These are phyloP conservation scores for Aspergillus olivimuriae DNA, from an alignment of 495 filamentous ascomycete species.

Conservation along the genomic window DNA sequence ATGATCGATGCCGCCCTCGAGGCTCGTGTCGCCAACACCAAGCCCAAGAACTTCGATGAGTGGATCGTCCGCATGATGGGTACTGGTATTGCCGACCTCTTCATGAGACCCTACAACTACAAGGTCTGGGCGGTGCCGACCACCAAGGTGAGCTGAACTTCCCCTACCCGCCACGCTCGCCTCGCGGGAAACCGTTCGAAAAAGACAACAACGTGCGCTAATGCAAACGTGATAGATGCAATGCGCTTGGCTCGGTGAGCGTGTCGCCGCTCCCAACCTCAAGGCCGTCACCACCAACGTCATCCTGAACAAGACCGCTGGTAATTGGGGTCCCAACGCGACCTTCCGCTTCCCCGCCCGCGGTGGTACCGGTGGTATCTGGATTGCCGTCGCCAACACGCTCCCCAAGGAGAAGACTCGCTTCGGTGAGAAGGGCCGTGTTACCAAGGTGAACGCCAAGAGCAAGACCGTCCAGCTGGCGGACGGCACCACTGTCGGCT, in stretches of 20 bases:
- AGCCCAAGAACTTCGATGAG: slow-evolving; percentile 95
- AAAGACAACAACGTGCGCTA: too few relatives aligned
- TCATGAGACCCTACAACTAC: slow-evolving; percentile 99
- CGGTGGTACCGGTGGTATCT: slow-evolving; percentile 96
- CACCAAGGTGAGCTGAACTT: slow-evolving; percentile 64
- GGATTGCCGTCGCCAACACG: slow-evolving; percentile 95
- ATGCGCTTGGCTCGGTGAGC: slow-evolving; percentile 98
- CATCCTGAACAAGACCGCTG: slow-evolving; percentile 91
- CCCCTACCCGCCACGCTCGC: too few relatives aligned
- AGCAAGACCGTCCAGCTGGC: slow-evolving; percentile 75
- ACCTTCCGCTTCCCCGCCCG: slow-evolving; percentile 97
- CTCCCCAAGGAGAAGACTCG: slow-evolving; percentile 85
- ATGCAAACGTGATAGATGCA: slow-evolving; percentile 69
- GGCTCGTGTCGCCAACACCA: slow-evolving; percentile 74
- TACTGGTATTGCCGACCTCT: slow-evolving; percentile 82
- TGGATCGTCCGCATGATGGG: slow-evolving; percentile 96
- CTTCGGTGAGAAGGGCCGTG: slow-evolving; percentile 79
- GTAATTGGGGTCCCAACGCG: slow-evolving; percentile 96
- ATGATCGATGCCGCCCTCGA: slow-evolving; percentile 94
- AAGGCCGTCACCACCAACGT: slow-evolving; percentile 94
- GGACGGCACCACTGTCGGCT: slow-evolving; percentile 85
- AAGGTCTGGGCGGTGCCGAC: slow-evolving; percentile 99
- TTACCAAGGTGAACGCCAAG: slow-evolving; percentile 77
- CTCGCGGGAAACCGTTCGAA: slow-evolving; percentile 2
- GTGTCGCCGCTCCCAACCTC: slow-evolving; percentile 93